Evolutionary conservation across 495 filamentous ascomycete genomes (phyloP), one percentile per base, ranked within the genome.

Genomic region (Parathielavia hyrcaniae): DNA sequence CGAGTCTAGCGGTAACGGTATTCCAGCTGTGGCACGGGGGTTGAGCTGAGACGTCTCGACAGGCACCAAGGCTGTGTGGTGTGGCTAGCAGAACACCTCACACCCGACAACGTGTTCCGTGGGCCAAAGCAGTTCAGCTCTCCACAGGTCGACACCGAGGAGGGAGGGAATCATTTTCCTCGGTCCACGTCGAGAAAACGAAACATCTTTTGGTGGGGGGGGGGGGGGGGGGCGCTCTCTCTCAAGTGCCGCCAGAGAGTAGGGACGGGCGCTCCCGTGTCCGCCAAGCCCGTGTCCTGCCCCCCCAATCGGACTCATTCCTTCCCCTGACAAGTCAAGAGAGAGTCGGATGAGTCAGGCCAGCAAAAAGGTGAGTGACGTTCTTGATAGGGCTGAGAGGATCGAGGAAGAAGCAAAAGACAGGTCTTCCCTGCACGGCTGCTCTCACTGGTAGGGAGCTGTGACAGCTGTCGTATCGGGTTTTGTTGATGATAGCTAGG

Each of bases 301-400:
- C 48, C 30, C 38, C 48, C 48, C 48, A 50, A 50, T 50, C 48
- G 48, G 48, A 50, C 48, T 20, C 32, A 23, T 50, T 22, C 48
- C 48, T 34, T 49, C 5, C 7, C 30, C 26, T 9, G 32, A 49
- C 16, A 20, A 32, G 22, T 13, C 13, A 32, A 4, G n/a, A n/a
- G n/a, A n/a, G n/a, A n/a, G 4, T 32, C 45, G 17, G 7, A 22
- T 32, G 45, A 50, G 48, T 36, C 48, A 36, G 34, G 32, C 16
- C 38, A n/a, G n/a, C n/a, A n/a, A n/a, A 9, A 17, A 38, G 17
- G 32, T 30, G 26, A 6, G 36, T 50, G 34, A 50, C 48, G 48
- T 36, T 50, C 17, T 17, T 38, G 48, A 38, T 50, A 20, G 32
- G 48, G 48, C 17, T 50, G 48, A 50, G n/a, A n/a, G 23, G 7